Evolutionary conservation across 2,329 filamentous ascomycete species (phyloP).

Genomic region (Paecilomyces variotii): DNA sequence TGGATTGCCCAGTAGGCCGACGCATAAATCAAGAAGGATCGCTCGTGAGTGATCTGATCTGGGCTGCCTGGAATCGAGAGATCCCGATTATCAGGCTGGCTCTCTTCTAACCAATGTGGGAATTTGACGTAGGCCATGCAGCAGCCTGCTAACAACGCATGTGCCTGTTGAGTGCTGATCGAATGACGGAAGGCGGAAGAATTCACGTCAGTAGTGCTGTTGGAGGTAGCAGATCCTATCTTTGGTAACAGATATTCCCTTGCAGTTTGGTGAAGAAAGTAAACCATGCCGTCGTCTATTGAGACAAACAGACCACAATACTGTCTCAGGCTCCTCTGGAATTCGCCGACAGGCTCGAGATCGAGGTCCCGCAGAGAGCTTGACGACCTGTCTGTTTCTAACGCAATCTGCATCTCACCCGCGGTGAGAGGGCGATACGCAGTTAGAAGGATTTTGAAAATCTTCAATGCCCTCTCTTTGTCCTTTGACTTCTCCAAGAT

Average conservation of each 20-base stretch:
- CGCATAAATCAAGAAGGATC: not conserved
- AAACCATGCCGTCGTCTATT: conserved; percentile 9
- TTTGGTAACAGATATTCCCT: conserved; percentile 20
- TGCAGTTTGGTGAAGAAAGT: conserved; percentile 16
- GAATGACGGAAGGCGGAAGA: not conserved
- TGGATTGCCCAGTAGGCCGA: not conserved
- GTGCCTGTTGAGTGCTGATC: not conserved
- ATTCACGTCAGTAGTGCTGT: not conserved
- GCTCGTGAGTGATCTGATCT: not conserved
- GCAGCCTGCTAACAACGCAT: not conserved
- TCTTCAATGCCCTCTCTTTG: conserved; percentile 2
- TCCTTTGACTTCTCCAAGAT: conserved; percentile 10
- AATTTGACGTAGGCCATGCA: not conserved
- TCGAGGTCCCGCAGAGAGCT: not conserved
- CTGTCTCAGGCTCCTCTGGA: conserved; percentile 2
- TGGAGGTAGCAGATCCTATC: not conserved
- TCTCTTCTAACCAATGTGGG: not conserved
- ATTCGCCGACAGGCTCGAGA: not conserved
- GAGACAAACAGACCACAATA: conserved; percentile 13
- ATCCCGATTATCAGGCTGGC: not conserved
- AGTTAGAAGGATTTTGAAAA: conserved; percentile 11
- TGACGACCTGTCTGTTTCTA: conserved; percentile 8
- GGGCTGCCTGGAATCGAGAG: not conserved
- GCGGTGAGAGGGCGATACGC: conserved; percentile 3
- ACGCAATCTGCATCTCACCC: conserved; percentile 7